Evolutionary conservation across 129 eudicot genomes (phyloP), one percentile per base, ranked within the genome.

Genomic region (Smallanthus sonchifolius): DNA sequence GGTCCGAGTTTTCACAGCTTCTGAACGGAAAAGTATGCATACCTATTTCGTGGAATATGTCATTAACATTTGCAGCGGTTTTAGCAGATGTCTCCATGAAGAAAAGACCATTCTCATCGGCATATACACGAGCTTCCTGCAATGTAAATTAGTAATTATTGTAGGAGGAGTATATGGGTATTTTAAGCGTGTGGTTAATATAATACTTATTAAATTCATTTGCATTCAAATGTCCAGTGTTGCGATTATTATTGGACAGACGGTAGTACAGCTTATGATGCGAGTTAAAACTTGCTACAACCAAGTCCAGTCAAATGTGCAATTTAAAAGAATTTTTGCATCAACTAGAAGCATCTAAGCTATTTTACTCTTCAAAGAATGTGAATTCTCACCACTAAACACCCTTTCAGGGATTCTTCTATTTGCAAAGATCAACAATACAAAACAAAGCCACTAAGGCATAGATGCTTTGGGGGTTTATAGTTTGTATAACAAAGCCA

Each of bases 81-180:
- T 93, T 93, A 37, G 98, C 98, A 71, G 98, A 93, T 63, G 98
- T 93, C 82, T 93, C 97, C 89, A 87, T 75, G 83, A 90, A 86
- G 79, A 93, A 93, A 49, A 93, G 95, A 54, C 89, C 96, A 77
- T 93, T 93, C 69, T 88, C 98, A 56, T 90, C 97, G 0, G 98
- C 97, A 82, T 93, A 93, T 20, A 59, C 74, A 2, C 91, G 91
- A 44, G 98, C 97, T 78, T 93, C 98, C 98, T 90, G 85, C 78
- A 84, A 56, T 24, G 42, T 63, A 42, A 73, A 73, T 40, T 15
- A 65, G 20, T 34, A 11, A 34, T 61, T 5, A 34, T 61, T 14
- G 67, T 35, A 32, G 42, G 42, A 30, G 42, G 11, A 17, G 55
- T 16, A 68, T 17, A 13, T 5, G 17, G n/a, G 19, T 54, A 71